Base-by-base conservation (phyloP, 2,329 filamentous ascomycete species). In the Alternaria gansuensis region DNA sequence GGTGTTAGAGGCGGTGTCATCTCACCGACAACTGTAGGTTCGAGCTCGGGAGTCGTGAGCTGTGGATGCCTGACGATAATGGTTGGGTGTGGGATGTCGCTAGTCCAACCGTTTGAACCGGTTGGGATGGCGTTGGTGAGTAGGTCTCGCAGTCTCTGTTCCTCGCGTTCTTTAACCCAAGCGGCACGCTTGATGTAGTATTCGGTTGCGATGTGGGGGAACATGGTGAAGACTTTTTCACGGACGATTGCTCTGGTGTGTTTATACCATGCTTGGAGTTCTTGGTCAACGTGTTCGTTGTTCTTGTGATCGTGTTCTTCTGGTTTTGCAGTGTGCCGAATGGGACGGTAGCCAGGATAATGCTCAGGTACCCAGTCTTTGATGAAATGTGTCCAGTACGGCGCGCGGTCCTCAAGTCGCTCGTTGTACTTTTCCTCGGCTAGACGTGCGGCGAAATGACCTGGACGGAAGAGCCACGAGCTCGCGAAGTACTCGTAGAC, bases 381-480 rank as follows among this genome's bases (percentile, higher is more conserved):
- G 48, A 73, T 39, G 36, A 73, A 73, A 26, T 60, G n/a, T 2
- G 62, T 54, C 63, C 68, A 69, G n/a, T 67, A 54, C 0, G 57
- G 46, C 3, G 65, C 60, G 10, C 64, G 63, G 10, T 69, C 64
- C 17, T 61, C 55, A 2, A 71, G 52, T 3, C 63, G 64, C 0
- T 58, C 48, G 9, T 52, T 31, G 41, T 67, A 72, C 14, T 65
- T 67, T 2, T 62, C 59, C 8, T 73, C 63, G n/a, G 61, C 49
- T 2, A 69, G 55, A 2, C 69, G 66, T 14, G 58, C 54, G 10
- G 56, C 59, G 43, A 71, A 72, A 37, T 72, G 68, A 6, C 50
- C 62, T 21, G 67, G 66, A 17, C 74, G 63, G 57, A 74, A 75
- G 3, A 71, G 44, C 69, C 63, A 72, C 5, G 61, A 67, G 13